phyloP scores from a whole-genome alignment of 2,329 filamentous ascomycete species.

The Bipolaris gigantea region DNA sequence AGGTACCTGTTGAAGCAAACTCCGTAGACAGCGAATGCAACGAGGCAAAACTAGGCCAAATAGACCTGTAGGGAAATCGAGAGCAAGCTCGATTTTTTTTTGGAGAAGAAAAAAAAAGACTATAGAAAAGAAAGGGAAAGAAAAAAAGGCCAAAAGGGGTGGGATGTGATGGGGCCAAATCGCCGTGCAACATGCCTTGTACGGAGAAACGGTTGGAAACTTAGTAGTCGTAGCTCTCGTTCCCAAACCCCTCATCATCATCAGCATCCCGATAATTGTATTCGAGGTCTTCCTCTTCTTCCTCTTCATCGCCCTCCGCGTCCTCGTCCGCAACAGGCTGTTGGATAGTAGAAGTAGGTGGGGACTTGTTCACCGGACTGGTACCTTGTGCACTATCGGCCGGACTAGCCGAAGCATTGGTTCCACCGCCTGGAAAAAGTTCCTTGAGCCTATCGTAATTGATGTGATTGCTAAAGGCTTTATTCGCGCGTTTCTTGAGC shows the following conservation, averaged over 20 bases:
- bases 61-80: no score
- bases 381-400: constrained; percentile 1
- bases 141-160: neutral
- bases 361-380: constrained; percentile 7
- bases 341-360: constrained; percentile 11
- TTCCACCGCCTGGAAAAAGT: constrained; percentile 40
- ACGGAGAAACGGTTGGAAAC: neutral
- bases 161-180: neutral
- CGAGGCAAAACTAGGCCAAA: no score
- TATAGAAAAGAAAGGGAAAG: no score
- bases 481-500: constrained; percentile 48
- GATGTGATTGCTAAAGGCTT: constrained; percentile 49
- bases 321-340: constrained; percentile 12
- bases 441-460: constrained; percentile 52
- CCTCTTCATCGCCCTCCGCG: constrained; percentile 24
- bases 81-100: no score
- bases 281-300: constrained; percentile 41
- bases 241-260: constrained; percentile 48
- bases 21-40: no score
- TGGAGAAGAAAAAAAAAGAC: no score
- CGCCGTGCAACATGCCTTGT: no score
- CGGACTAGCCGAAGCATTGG: constrained; percentile 13
- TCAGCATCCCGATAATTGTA: constrained; percentile 48
- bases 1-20: neutral
- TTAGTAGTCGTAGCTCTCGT: constrained; percentile 42